phyloP scores from a whole-genome alignment of 441 rosid genomes.

The Dalechampia spathulata region DNA sequence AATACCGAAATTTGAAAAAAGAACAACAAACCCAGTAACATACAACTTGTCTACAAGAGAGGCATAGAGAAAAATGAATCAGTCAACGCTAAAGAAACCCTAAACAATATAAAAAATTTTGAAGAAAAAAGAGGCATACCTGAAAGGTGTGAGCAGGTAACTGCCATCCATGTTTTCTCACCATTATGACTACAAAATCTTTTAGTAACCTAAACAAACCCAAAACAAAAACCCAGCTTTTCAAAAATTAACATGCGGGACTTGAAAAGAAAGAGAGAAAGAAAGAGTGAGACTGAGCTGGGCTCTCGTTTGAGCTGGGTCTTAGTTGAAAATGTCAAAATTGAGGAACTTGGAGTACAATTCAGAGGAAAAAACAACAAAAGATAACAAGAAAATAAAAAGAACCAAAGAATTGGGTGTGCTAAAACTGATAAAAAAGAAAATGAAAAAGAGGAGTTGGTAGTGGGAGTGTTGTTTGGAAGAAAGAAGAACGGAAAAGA shows the following conservation, averaged over 20 bases:
- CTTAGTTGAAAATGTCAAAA: too few relatives aligned
- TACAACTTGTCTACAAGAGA: neutral
- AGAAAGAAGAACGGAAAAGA: too few relatives aligned
- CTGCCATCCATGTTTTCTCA: slow-evolving; percentile 96
- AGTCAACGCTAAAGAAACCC: slow-evolving; percentile 3
- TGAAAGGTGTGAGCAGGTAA: slow-evolving; percentile 91
- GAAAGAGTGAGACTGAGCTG: too few relatives aligned
- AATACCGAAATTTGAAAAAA: neutral
- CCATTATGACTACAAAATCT: slow-evolving; percentile 49
- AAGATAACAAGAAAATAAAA: too few relatives aligned
- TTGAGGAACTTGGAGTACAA: too few relatives aligned
- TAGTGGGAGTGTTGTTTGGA: too few relatives aligned
- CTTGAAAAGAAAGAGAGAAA: too few relatives aligned
- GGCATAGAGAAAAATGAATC: neutral
- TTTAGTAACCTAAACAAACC: slow-evolving; percentile 20
- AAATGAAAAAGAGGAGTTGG: too few relatives aligned
- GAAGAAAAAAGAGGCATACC: slow-evolving; percentile 27
- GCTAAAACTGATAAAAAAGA: too few relatives aligned
- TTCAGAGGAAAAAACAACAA: too few relatives aligned
- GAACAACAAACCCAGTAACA: neutral
- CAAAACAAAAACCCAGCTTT: slow-evolving; percentile 6
- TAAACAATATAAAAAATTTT: neutral
- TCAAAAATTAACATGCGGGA: neutral
- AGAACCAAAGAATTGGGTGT: too few relatives aligned
- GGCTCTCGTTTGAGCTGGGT: too few relatives aligned